Base-by-base conservation (phyloP, 352 stramenopile genomes). In the Pythium brachiatum region DNA sequence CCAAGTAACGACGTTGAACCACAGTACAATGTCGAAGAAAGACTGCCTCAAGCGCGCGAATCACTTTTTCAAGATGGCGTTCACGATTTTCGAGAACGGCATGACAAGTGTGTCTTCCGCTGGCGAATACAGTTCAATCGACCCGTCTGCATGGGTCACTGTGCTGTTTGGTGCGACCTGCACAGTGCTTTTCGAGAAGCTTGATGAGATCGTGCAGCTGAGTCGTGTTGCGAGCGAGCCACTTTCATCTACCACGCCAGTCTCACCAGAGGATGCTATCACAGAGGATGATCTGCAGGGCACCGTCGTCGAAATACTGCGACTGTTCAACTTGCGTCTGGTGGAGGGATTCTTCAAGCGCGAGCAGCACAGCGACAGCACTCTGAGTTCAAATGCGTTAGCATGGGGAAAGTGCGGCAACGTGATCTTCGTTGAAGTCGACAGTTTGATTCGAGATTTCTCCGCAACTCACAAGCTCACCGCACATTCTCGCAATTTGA, bases 341-440 rank as follows among this genome's bases (percentile, higher is more conserved):
- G 83, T 92, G 6, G 82, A 93, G 47, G 58, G 66, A 0, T 94
- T 92, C 32, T 92, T 95, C 51, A 81, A 83, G 47, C 62, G 66
- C 20, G 73, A 73, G 46, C 69, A 78, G 38, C 44, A 66, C n/a
- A 36, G 36, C 9, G 57, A 64, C 7, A 58, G 13, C 20, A 25
- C 62, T 6, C 60, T 63, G 5, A 71, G 31, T 32, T 31, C 66
- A 36, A 56, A 18, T n/a, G 65, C 73, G 27, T 62, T 90, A 0
- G 86, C 83, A 54, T 94, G 85, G 85, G 78, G 80, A 55, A 94
- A 94, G 62, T 91, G 80, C 32, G 85, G 85, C 18, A 94, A 92
- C 34, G 78, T 92, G 21, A 79, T 94, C 47, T 90, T 91, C 54
- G 83, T 94, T 23, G 85, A 94, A 66, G 81, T 92, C 16, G 85